Percentiles rank a stretch among this genome's conserved stretches.
phyloP scores from a whole-genome alignment of 179 eudicot species.

The Vitellaria paradoxa region DNA sequence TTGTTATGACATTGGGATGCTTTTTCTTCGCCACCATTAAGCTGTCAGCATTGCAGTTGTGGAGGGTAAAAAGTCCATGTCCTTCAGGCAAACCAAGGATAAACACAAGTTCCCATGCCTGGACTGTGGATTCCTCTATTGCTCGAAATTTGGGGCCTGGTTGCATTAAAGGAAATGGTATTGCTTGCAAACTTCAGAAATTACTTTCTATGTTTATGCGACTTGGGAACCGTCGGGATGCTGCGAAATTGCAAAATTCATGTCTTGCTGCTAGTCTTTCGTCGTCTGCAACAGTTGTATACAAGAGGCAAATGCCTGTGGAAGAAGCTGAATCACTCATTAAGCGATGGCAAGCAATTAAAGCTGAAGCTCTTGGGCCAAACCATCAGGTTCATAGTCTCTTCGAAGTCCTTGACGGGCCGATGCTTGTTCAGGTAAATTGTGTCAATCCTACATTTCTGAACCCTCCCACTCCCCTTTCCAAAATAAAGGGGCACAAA shows the following conservation, averaged over 20 bases:
- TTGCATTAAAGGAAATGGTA: conserved; percentile 25
- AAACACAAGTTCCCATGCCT: conserved; percentile 21
- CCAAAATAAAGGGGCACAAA: not conserved
- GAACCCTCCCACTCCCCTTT: not conserved
- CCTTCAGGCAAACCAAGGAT: conserved; percentile 26
- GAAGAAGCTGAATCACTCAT: conserved; percentile 98
- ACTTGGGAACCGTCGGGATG: conserved; percentile 21
- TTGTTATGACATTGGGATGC: conserved; percentile 68
- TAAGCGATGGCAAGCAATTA: conserved; percentile 87
- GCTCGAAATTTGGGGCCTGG: conserved; percentile 29
- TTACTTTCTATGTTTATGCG: conserved; percentile 39
- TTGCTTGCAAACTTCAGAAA: conserved; percentile 36
- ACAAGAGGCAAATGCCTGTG: conserved; percentile 56
- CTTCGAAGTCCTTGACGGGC: conserved; percentile 78
- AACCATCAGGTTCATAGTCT: conserved; percentile 60
- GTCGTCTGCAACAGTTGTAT: conserved; percentile 39
- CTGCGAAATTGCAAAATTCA: conserved; percentile 37
- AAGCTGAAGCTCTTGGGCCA: conserved; percentile 98
- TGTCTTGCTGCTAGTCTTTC: conserved; percentile 46
- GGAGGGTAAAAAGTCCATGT: conserved; percentile 36
- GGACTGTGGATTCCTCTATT: conserved; percentile 35
- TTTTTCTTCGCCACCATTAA: conserved; percentile 56
- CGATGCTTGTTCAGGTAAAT: conserved; percentile 90
- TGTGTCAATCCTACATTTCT: not conserved
- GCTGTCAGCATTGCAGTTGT: conserved; percentile 40